Evolutionary conservation across 1,284 basidiomycete genomes (phyloP), one percentile per base, ranked within the genome.

Genomic region (Austroboletus novae-zelandiae): DNA sequence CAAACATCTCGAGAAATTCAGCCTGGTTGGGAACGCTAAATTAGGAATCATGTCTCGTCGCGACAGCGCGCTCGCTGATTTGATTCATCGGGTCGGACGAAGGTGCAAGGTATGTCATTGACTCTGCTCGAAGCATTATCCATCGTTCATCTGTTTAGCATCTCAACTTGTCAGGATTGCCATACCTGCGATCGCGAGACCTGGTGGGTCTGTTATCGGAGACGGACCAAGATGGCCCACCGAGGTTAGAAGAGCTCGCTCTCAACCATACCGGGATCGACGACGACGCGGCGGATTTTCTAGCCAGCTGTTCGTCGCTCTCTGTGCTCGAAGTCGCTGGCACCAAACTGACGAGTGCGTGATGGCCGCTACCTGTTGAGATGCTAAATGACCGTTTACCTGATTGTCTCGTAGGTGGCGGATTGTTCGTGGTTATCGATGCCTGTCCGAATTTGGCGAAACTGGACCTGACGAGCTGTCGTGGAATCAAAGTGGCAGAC

Each of bases 381-480:
- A 34, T 9, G 29, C 10, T 25, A 18, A 34, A 15, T 40, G 4
- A 30, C 43, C 27, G 25, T 9, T 27, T 7, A 25, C n/a, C 34
- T 36, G 23, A 47, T 25, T 31, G 9, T 54, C 31, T 36, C 20
- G n/a, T 51, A 88, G 85, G 71, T 50, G 70, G 68, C 0, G 84
- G 78, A 2, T 57, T 87, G 27, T 81, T 80, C 53, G 59, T 67
- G 2, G 77, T 88, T 44, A 70, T 88, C 31, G 78, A 86, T 55
- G 74, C 72, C 4, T 88, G 86, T 55, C 56, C 70, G 2, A 68
- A 66, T 27, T 65, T 88, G 23, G 65, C 72, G 52, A 75, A 71
- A 17, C 62, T 88, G 10, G 80, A 87, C 58, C 65, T 88, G 32
- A 87, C 83, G 1, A 80, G 82, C 50, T 88, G 86, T 55, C 75